Base-by-base conservation (phyloP, 2,329 filamentous ascomycete genomes). In the Claviceps sp. region DNA sequence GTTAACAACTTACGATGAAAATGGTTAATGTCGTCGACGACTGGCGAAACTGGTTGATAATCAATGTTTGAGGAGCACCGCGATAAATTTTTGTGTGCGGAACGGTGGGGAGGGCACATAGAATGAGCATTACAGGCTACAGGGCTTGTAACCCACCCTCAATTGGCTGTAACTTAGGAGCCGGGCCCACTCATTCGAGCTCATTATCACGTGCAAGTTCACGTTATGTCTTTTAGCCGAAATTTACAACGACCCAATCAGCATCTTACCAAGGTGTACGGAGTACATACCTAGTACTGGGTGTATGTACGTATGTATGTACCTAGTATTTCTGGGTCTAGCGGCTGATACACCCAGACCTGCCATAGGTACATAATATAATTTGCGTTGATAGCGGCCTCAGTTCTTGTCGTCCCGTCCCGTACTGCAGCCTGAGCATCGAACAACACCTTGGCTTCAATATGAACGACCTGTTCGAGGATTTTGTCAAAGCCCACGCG, bases 401-500 rank as follows among this genome's bases (percentile, higher is more conserved):
- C 16, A 2, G 11, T 9, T n/a, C 37, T n/a, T 16, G 16, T 14
- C 46, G 16, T 6, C 37, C 13, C 13, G 37, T 8, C 8, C 8
- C 26, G 26, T 17, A 29, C 22, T 40, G 11, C 22, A 48, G 11
- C 37, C 14, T 40, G 37, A 40, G 46, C 22, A 40, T 40, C 46
- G 37, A 48, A 40, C 16, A 29, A 13, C 5, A 4, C 36, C 17
- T 29, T 13, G 22, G 47, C 51, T 55, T 67, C 57, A 51, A 37
- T 8, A 90, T 95, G 88, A 82, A 90, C 62, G 70, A 75, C 50
- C 71, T 93, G 49, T 85, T 94, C 61, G 71, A 74, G 43, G 80
- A 86, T 54, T 95, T 95, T 65, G 80, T 78, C 51, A 70, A 78
- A 52, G 87, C 87, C 40, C 78, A 89, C 61, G 67, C 72, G 47